These are phyloP conservation scores for Talaromyces sp. DNA, from an alignment of 2,329 filamentous ascomycete genomes.

Conservation along the genomic window DNA sequence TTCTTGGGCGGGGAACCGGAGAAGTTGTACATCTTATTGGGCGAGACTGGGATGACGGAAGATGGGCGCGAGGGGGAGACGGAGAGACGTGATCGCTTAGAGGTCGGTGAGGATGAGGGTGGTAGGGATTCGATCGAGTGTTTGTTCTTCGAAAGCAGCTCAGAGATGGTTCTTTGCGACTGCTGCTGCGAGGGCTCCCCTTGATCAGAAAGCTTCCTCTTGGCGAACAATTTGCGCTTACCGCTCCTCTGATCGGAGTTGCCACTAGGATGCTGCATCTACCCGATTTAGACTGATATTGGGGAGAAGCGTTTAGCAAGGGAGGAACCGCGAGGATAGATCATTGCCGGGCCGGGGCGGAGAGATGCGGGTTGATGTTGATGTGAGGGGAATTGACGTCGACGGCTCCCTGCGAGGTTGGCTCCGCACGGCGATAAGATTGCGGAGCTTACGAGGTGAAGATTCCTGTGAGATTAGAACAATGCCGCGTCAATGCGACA, in stretches of 20 bases:
- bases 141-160: slow-evolving; percentile 45
- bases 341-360: slow-evolving; percentile 14
- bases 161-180: slow-evolving; percentile 48
- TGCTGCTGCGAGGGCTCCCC: slow-evolving; percentile 36
- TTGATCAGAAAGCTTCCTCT: slow-evolving; percentile 44
- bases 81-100: slow-evolving; percentile 46
- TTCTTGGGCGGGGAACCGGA: slow-evolving; percentile 42
- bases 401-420: slow-evolving; percentile 12
- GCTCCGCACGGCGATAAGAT: slow-evolving; percentile 32
- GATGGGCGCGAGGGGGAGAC: slow-evolving; percentile 26
- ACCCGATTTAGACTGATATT: slow-evolving; percentile 39
- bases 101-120: slow-evolving; percentile 34
- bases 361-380: slow-evolving; percentile 9
- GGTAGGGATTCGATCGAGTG: slow-evolving; percentile 22
- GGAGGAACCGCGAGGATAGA: slow-evolving; percentile 13
- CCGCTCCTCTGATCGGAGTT: slow-evolving; percentile 46
- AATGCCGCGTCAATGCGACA: no score
- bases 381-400: slow-evolving; percentile 26
- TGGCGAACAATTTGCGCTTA: slow-evolving; percentile 47
- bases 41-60: slow-evolving; percentile 23
- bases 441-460: slow-evolving; percentile 9
- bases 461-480: neutral
- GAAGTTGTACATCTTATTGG: slow-evolving; percentile 60
- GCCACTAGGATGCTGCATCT: slow-evolving; percentile 45
- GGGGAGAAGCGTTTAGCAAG: slow-evolving; percentile 24